Percentiles rank a stretch among this genome's conserved stretches.
Conservation (phyloP, 495 filamentous ascomycete species). For the Aspergillus kassunensis region DNA sequence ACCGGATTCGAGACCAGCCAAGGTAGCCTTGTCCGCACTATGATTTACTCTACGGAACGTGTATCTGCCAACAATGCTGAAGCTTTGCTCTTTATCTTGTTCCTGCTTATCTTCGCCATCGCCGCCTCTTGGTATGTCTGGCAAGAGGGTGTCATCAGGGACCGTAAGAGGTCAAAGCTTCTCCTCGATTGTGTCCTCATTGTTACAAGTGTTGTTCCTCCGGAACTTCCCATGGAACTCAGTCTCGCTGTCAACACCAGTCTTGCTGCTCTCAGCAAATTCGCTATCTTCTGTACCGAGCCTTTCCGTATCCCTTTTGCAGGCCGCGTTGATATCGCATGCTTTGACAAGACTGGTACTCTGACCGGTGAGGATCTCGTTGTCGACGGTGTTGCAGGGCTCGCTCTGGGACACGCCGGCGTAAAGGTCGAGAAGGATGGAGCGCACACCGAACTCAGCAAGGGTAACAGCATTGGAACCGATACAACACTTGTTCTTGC, state of each 20-base stretch:
- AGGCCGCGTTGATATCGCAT: constrained; percentile 91
- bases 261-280: constrained; percentile 88
- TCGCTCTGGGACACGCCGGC: constrained; percentile 63
- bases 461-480: constrained; percentile 59
- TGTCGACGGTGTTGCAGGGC: constrained; percentile 93
- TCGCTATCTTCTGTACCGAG: constrained; percentile 97
- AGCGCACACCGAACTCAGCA: constrained; percentile 67
- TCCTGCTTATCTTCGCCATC: constrained; percentile 92
- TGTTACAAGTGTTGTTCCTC: constrained; percentile 93
- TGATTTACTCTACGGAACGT: constrained; percentile 99
- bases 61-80: constrained; percentile 97
- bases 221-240: constrained; percentile 97
- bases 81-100: constrained; percentile 92
- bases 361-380: constrained; percentile 95
- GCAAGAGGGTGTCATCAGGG: constrained; percentile 88
- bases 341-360: constrained; percentile 98
- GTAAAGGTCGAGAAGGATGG: constrained; percentile 72
- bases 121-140: constrained; percentile 99
- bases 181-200: constrained; percentile 97
- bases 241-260: constrained; percentile 98
- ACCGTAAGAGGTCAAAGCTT: constrained; percentile 95
- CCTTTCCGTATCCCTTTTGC: constrained; percentile 99
- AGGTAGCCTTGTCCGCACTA: constrained; percentile 93
- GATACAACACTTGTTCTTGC: constrained; percentile 92
- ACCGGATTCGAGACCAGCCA: constrained; percentile 99